These are phyloP conservation scores for Begonia loranthoides DNA, from an alignment of 306 rosid species.

Conservation along the genomic window DNA sequence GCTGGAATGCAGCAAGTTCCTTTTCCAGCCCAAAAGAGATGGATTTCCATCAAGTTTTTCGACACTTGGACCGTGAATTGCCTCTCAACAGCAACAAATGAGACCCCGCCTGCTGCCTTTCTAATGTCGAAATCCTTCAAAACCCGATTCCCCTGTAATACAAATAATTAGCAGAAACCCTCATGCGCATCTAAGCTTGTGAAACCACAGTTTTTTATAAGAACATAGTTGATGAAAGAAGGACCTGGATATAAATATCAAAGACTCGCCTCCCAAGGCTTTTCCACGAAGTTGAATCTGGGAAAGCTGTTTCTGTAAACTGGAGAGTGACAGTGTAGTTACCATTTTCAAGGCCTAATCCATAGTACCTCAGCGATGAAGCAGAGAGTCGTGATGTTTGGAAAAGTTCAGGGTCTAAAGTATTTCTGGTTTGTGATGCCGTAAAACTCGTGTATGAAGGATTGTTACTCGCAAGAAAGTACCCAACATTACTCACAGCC, in stretches of 20 bases:
- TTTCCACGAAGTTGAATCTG: slow-evolving; percentile 31
- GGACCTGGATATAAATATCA: slow-evolving; percentile 73
- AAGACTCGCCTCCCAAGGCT: slow-evolving; percentile 62
- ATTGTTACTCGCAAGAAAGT: slow-evolving; percentile 16
- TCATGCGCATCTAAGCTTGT: too few relatives aligned
- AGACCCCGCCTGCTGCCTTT: slow-evolving; percentile 45
- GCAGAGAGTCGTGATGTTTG: slow-evolving; percentile 63
- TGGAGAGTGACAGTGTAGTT: slow-evolving; percentile 50
- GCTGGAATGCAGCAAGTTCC: slow-evolving; percentile 67
- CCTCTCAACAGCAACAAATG: slow-evolving; percentile 23
- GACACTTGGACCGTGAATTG: slow-evolving; percentile 28
- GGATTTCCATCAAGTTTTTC: slow-evolving; percentile 56
- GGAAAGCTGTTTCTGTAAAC: slow-evolving; percentile 42
- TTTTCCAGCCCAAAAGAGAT: slow-evolving; percentile 88
- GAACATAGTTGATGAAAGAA: too few relatives aligned
- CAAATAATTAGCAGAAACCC: neutral
- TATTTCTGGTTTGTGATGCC: slow-evolving; percentile 24
- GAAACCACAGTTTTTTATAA: too few relatives aligned
- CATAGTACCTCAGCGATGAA: slow-evolving; percentile 73
- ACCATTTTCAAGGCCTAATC: slow-evolving; percentile 61
- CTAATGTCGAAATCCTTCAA: slow-evolving; percentile 50
- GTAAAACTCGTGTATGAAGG: slow-evolving; percentile 16
- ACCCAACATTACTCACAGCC: slow-evolving; percentile 69
- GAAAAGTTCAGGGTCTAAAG: slow-evolving; percentile 38
- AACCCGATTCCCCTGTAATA: slow-evolving; percentile 38